Evolutionary conservation across 2,329 filamentous ascomycete genomes (phyloP), one percentile per base, ranked within the genome.

Genomic region (Colletotrichum sp.): DNA sequence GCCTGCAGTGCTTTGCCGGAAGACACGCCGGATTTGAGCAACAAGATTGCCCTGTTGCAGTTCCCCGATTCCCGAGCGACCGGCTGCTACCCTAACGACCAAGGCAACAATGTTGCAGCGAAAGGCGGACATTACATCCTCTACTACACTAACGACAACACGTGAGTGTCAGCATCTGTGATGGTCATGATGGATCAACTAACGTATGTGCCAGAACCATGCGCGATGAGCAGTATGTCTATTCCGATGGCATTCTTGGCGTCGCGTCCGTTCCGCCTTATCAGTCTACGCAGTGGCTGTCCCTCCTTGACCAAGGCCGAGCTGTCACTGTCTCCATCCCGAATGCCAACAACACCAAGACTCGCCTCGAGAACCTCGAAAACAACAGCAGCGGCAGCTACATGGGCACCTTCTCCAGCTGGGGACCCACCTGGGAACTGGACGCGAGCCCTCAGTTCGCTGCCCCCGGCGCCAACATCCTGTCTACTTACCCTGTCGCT

Each of bases 361-460:
- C 68, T 7, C 72, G 68, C 21, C 60, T 75, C 6, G 72, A 75
- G 34, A 70, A 71, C 18, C 72, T 75, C 13, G 60, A 75, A 8
- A 71, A 75, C 16, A 66, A 66, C 34, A 36, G 15, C 26, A 60
- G 60, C 21, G 72, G 72, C 49, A 49, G 59, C 5, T 89, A 87
- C 63, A 80, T 89, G 55, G 91, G 88, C 79, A 81, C 82, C 5
- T 92, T 85, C 80, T 90, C 89, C 36, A 89, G 88, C 15, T 93
- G 91, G 91, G 91, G 91, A 8, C 91, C 91, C 2, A 91, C 88
- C 2, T 92, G 87, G 81, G 90, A 93, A 79, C 84, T 92, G 76
- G 87, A 89, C 55, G 82, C 90, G 55, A 91, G 91, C 81, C 90
- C 91, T 3, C 87, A 92, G 77, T 81, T 92, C 52, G 88, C 87